Percentiles rank a stretch among this genome's conserved stretches.
Conservation (phyloP, 768 basidiomycete species). For the Leccinum disarticulatum region DNA sequence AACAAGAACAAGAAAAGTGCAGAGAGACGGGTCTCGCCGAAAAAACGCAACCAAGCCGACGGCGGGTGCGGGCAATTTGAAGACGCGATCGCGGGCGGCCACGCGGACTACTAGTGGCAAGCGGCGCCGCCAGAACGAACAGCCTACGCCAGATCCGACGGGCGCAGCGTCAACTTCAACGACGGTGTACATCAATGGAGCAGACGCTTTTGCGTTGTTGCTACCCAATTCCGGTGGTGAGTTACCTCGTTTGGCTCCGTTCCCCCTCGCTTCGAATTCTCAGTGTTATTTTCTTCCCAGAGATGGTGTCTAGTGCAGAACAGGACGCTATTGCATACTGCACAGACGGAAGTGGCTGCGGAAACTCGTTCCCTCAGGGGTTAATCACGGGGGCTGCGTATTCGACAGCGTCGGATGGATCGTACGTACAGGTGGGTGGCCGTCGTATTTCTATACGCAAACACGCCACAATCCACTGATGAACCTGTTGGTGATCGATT, state of each 20-base stretch:
- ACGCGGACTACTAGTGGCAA: slow-evolving; percentile 17
- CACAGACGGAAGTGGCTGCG: slow-evolving; percentile 31
- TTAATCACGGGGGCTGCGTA: slow-evolving; percentile 40
- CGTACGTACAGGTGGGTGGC: slow-evolving; percentile 39
- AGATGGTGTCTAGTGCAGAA: slow-evolving; percentile 42
- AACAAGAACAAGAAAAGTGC: background rate
- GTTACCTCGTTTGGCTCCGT: background rate
- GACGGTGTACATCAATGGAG: slow-evolving; percentile 36
- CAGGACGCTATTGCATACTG: slow-evolving; percentile 39
- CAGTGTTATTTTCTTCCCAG: slow-evolving; percentile 14
- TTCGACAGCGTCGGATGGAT: slow-evolving; percentile 33
- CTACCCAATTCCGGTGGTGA: slow-evolving; percentile 37
- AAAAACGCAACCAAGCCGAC: background rate
- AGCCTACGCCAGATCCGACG: slow-evolving; percentile 43
- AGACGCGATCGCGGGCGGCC: slow-evolving; percentile 3
- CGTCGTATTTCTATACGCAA: background rate
- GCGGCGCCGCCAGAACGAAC: slow-evolving; percentile 22
- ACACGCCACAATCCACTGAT: background rate
- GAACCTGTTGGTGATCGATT: background rate
- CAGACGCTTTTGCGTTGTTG: slow-evolving; percentile 36
- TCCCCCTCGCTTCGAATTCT: background rate
- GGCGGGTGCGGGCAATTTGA: background rate
- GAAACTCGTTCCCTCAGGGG: slow-evolving; percentile 31
- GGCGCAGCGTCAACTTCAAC: slow-evolving; percentile 32
- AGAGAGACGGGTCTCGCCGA: background rate